These are phyloP conservation scores for Berberis thunbergii DNA, from an alignment of 164 flowering plant species.

Conservation along the genomic window DNA sequence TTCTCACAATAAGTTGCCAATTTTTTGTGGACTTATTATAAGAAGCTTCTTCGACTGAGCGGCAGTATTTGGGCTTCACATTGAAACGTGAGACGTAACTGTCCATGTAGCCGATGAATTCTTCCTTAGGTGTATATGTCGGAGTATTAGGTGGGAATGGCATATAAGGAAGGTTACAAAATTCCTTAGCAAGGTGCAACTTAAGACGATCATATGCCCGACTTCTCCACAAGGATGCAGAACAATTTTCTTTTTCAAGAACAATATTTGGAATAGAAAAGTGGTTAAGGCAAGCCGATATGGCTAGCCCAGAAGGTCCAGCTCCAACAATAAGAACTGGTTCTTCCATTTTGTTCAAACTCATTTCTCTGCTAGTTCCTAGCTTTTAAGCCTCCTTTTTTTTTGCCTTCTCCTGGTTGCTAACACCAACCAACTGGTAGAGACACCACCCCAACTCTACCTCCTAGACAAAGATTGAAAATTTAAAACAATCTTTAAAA, in stretches of 20 bases:
- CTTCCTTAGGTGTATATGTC: neutral
- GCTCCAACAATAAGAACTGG: conserved; percentile 8
- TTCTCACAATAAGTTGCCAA: neutral
- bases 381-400: no score
- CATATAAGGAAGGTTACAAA: conserved; percentile 6
- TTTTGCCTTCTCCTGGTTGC: no score
- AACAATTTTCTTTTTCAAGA: conserved; percentile 9
- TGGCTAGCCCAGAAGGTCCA: conserved; percentile 11
- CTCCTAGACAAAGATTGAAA: no score
- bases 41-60: conserved; percentile 1
- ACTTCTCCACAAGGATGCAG: conserved; percentile 9
- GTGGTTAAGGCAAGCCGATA: conserved; percentile 3
- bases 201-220: conserved; percentile 6
- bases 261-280: conserved; percentile 3
- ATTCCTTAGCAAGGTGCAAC: conserved; percentile 7
- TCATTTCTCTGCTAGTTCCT: no score
- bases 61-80: neutral
- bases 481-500: no score
- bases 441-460: no score
- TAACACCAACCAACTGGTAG: no score
- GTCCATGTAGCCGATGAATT: conserved; percentile 5
- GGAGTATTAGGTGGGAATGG: conserved; percentile 1
- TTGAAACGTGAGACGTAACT: neutral
- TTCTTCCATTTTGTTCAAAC: neutral
- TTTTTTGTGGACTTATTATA: neutral